These are phyloP conservation scores for Blumeria hordei DNA, from an alignment of 2,329 filamentous ascomycete species.

Conservation along the genomic window DNA sequence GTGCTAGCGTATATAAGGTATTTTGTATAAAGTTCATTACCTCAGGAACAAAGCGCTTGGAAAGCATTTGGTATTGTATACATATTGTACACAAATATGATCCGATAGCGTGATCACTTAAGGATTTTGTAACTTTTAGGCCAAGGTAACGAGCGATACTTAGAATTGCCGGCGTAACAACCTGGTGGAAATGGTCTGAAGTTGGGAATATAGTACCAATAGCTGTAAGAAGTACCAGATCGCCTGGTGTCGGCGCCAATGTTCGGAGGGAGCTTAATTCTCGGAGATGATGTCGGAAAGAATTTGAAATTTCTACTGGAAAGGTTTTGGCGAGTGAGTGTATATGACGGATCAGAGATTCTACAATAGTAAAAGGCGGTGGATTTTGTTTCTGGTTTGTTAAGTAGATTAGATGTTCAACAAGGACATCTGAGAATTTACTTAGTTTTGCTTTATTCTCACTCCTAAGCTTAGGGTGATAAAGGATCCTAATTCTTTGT, in stretches of 20 bases:
- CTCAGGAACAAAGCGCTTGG: slow-evolving; percentile 78
- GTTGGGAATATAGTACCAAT: slow-evolving; percentile 74
- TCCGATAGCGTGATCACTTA: slow-evolving; percentile 47
- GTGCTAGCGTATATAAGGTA: slow-evolving; percentile 43
- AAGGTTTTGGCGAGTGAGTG: slow-evolving; percentile 82
- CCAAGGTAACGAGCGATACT: slow-evolving; percentile 66
- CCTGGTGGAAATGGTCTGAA: slow-evolving; percentile 90
- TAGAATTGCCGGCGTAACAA: slow-evolving; percentile 73
- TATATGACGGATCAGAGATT: slow-evolving; percentile 66
- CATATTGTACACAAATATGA: slow-evolving; percentile 57
- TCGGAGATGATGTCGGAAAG: slow-evolving; percentile 50
- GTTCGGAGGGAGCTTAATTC: slow-evolving; percentile 25
- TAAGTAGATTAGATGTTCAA: slow-evolving; percentile 33
- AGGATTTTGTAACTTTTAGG: slow-evolving; percentile 40
- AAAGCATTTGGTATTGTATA: slow-evolving; percentile 58
- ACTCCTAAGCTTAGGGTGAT: slow-evolving; percentile 66
- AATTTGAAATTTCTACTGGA: slow-evolving; percentile 49
- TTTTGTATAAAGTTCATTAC: slow-evolving; percentile 61
- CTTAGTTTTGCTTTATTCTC: slow-evolving; percentile 67
- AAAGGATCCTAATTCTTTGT: slow-evolving; percentile 73
- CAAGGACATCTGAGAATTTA: slow-evolving; percentile 38
- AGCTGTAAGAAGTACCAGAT: slow-evolving; percentile 63
- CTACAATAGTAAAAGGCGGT: slow-evolving; percentile 38
- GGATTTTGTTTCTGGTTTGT: slow-evolving; percentile 21
- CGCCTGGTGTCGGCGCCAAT: slow-evolving; percentile 34